Evolutionary conservation across 139 green algal genomes (phyloP).

Genomic region (Chlorella vulgaris): DNA sequence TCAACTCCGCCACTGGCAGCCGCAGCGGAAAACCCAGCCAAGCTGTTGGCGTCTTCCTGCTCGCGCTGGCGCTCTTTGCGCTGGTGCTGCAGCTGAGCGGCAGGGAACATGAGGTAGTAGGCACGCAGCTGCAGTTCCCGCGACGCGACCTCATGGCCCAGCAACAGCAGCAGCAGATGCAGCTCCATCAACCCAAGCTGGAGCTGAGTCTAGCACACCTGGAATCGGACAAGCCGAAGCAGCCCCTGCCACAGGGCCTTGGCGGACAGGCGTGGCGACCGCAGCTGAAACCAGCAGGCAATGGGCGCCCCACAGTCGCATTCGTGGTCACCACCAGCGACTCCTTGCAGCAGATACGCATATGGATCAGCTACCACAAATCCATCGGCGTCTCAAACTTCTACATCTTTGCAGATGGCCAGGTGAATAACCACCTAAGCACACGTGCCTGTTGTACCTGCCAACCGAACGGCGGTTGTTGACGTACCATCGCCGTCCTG

Average conservation of each 20-base stretch:
- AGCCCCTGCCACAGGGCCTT: background rate
- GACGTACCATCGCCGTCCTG: too few species aligned
- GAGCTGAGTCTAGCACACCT: constrained; percentile 10
- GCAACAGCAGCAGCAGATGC: background rate
- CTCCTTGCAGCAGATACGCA: constrained; percentile 48
- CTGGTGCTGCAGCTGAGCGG: constrained; percentile 47
- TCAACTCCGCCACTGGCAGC: too few species aligned
- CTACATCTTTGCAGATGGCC: constrained; percentile 72
- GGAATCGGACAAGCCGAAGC: background rate
- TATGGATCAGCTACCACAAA: constrained; percentile 66
- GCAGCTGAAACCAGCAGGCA: background rate
- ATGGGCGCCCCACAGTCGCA: constrained; percentile 43
- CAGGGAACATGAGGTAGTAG: too few species aligned
- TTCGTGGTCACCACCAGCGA: constrained; percentile 68
- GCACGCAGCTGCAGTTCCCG: too few species aligned
- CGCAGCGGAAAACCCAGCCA: background rate
- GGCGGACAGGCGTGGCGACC: background rate
- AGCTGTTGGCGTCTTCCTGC: background rate
- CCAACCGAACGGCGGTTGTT: background rate
- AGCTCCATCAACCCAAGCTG: constrained; percentile 23
- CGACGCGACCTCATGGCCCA: constrained; percentile 34
- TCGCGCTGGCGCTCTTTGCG: constrained; percentile 50
- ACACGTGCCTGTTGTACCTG: background rate
- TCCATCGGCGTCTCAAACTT: constrained; percentile 59
- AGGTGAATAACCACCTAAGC: constrained; percentile 18